A percentile compares a stretch with the other conserved stretches of the same genome.
These are phyloP conservation scores for Castanospermum australe DNA, from an alignment of 306 rosid species.

Conservation along the genomic window DNA sequence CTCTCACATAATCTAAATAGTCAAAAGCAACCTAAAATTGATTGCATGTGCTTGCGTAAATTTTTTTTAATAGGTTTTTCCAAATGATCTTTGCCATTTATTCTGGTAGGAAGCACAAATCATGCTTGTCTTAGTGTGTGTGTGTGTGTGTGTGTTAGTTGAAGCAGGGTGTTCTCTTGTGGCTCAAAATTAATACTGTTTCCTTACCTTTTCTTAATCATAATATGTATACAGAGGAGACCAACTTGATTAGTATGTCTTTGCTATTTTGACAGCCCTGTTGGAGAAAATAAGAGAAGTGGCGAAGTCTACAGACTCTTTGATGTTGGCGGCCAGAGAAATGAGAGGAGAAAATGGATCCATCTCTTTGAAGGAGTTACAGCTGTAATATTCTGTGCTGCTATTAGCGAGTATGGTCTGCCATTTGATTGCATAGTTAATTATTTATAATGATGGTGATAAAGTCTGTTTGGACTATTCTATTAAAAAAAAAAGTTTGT, in stretches of 20 bases:
- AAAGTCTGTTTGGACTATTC: constrained; percentile 10
- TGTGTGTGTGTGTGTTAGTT: background rate
- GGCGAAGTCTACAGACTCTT: constrained; percentile 97
- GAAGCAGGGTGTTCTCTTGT: background rate
- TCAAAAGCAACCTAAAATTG: background rate
- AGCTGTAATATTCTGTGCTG: constrained; percentile 97
- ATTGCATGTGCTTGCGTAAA: background rate
- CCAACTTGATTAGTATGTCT: constrained; percentile 9
- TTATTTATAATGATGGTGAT: background rate
- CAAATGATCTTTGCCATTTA: background rate
- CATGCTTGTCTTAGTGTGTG: background rate
- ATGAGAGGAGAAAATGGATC: constrained; percentile 99
- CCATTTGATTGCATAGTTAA: constrained; percentile 7
- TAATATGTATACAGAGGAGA: background rate
- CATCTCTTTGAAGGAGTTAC: constrained; percentile 99
- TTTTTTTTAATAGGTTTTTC: background rate
- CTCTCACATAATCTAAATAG: background rate
- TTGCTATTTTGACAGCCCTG: constrained; percentile 77
- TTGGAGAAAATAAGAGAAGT: constrained; percentile 95
- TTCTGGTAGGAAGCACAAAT: constrained; percentile 1
- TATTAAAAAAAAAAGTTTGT: background rate
- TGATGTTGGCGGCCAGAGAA: constrained; percentile 99
- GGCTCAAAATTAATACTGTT: background rate
- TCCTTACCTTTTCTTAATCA: background rate
- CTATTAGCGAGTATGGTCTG: constrained; percentile 89